A percentile compares a stretch with the other conserved stretches of the same genome.
These are phyloP conservation scores for Rutstroemia sydowiana DNA, from an alignment of 2,329 filamentous ascomycete genomes.

Conservation along the genomic window DNA sequence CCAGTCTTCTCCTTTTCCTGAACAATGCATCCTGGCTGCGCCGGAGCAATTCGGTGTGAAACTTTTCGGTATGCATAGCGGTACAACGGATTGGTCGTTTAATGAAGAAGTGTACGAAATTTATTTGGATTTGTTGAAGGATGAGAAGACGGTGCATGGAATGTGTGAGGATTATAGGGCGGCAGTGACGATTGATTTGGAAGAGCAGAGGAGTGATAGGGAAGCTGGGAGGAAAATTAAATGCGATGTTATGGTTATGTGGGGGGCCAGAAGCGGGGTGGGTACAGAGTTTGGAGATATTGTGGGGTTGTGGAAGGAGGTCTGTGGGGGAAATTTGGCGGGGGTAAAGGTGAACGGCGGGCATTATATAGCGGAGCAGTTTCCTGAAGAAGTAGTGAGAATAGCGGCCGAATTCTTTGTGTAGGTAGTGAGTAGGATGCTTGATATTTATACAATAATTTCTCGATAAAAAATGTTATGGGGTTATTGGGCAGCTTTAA, in stretches of 20 bases:
- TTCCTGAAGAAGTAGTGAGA: slow-evolving; percentile 38
- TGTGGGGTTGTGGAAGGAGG: slow-evolving; percentile 43
- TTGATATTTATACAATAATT: too few species aligned
- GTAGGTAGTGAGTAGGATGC: too few species aligned
- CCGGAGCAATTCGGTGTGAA: slow-evolving; percentile 36
- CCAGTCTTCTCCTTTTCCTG: slow-evolving; percentile 43
- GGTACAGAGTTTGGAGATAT: slow-evolving; percentile 41
- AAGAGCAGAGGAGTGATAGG: slow-evolving; percentile 41
- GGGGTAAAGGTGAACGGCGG: slow-evolving; percentile 40
- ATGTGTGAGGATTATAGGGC: slow-evolving; percentile 52
- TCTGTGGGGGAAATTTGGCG: slow-evolving; percentile 34
- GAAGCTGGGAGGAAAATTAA: slow-evolving; percentile 36
- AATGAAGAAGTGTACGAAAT: slow-evolving; percentile 13
- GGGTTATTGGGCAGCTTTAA: too few species aligned
- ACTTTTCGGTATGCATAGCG: slow-evolving; percentile 24
- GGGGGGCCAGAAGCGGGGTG: slow-evolving; percentile 42
- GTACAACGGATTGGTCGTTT: neutral
- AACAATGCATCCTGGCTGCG: slow-evolving; percentile 36
- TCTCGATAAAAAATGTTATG: too few species aligned
- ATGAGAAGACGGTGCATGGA: slow-evolving; percentile 37
- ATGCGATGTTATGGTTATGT: slow-evolving; percentile 42
- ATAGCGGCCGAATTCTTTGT: slow-evolving; percentile 36
- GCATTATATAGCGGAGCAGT: slow-evolving; percentile 45
- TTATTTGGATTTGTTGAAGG: slow-evolving; percentile 22
- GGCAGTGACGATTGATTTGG: slow-evolving; percentile 43